Percentiles rank a stretch among this genome's conserved stretches.
Conservation (phyloP, 2,329 filamentous ascomycete genomes). For the Pseudogymnoascus sp. region DNA sequence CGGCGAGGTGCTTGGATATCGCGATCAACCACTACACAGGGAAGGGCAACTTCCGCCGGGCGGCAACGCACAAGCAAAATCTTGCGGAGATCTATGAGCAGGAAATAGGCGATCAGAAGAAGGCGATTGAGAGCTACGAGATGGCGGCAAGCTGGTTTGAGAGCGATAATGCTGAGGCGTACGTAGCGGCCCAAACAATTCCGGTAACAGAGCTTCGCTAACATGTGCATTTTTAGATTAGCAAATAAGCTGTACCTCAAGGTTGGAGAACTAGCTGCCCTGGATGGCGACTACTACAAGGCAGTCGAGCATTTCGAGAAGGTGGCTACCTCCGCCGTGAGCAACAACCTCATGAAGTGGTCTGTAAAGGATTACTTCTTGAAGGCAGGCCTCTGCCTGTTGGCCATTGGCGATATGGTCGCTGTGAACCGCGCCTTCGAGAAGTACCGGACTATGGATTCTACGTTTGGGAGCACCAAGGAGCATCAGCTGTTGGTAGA, state of each 20-base stretch:
- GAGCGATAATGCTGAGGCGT: slow-evolving; percentile 75
- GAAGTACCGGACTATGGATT: slow-evolving; percentile 72
- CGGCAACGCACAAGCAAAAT: slow-evolving; percentile 84
- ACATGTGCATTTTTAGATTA: slow-evolving; percentile 43
- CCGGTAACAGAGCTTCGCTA: slow-evolving; percentile 4
- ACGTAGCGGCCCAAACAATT: slow-evolving; percentile 31
- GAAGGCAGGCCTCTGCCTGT: slow-evolving; percentile 86
- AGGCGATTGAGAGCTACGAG: slow-evolving; percentile 76
- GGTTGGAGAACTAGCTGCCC: slow-evolving; percentile 76
- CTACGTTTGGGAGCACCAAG: slow-evolving; percentile 65
- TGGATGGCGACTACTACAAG: slow-evolving; percentile 77
- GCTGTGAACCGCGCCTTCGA: slow-evolving; percentile 72
- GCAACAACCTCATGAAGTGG: slow-evolving; percentile 90
- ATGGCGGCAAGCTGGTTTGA: slow-evolving; percentile 85
- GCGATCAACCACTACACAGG: slow-evolving; percentile 80
- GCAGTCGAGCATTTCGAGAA: slow-evolving; percentile 77
- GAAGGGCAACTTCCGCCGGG: slow-evolving; percentile 84
- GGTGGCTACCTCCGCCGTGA: slow-evolving; percentile 68
- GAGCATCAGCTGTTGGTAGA: slow-evolving; percentile 78
- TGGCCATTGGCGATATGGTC: slow-evolving; percentile 66
- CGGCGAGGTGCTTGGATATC: slow-evolving; percentile 68
- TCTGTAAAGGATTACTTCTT: slow-evolving; percentile 93
- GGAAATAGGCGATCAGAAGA: slow-evolving; percentile 69
- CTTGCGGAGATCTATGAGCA: slow-evolving; percentile 79
- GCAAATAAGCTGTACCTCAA: slow-evolving; percentile 94